Conservation (phyloP, 768 basidiomycete genomes). For the Udeniomyces megalosporus region DNA sequence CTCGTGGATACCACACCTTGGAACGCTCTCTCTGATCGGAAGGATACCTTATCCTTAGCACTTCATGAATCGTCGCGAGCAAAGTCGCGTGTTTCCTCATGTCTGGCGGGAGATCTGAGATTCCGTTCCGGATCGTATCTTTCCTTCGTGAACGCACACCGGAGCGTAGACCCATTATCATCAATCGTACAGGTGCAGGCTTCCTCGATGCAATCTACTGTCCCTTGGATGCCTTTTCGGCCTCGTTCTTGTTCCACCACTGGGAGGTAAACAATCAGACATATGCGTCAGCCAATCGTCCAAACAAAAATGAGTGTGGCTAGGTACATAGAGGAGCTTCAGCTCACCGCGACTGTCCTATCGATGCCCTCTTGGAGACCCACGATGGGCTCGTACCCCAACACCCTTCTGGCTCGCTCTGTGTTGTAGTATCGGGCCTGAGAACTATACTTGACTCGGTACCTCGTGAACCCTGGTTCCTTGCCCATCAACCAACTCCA, state of each 20-base stretch:
- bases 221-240: background rate
- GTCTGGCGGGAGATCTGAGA: too few species aligned
- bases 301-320: background rate
- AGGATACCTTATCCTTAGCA: too few species aligned
- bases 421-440: slow-evolving; percentile 79
- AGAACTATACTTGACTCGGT: slow-evolving; percentile 64
- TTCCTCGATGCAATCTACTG: too few species aligned
- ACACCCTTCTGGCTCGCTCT: slow-evolving; percentile 59
- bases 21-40: too few species aligned
- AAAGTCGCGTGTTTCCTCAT: too few species aligned
- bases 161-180: too few species aligned
- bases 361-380: slow-evolving; percentile 75
- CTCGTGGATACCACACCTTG: too few species aligned
- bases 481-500: slow-evolving; percentile 56
- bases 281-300: too few species aligned
- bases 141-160: too few species aligned
- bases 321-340: background rate
- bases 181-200: too few species aligned
- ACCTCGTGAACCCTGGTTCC: slow-evolving; percentile 70
- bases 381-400: slow-evolving; percentile 85
- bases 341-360: slow-evolving; percentile 23
- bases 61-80: too few species aligned
- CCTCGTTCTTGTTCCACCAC: slow-evolving; percentile 10
- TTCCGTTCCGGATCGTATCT: too few species aligned
- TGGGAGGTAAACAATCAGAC: background rate